Evolutionary conservation across 768 basidiomycete genomes (phyloP).

Genomic region (Scleroderma bovista): DNA sequence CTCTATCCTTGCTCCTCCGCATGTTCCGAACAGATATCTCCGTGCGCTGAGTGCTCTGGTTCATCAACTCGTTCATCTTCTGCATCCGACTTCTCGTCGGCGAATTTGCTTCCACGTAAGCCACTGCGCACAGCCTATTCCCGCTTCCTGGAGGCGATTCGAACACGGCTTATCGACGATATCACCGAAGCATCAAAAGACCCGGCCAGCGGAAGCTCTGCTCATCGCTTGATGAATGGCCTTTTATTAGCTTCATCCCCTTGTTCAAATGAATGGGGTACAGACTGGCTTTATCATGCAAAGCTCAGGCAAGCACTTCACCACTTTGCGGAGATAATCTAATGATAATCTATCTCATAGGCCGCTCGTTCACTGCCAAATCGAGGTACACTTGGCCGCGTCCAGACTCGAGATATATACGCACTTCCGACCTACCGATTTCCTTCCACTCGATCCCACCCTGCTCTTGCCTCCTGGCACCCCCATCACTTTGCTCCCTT

Average conservation of each 20-base stretch:
- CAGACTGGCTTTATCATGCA: constrained; percentile 56
- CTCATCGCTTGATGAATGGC: constrained; percentile 52
- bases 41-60: constrained; percentile 36
- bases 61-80: constrained; percentile 11
- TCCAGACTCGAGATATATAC: constrained; percentile 62
- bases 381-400: constrained; percentile 46
- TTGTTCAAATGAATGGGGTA: constrained; percentile 52
- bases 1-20: constrained; percentile 51
- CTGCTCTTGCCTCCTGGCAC: constrained; percentile 51
- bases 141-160: constrained; percentile 61
- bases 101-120: constrained; percentile 41
- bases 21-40: constrained; percentile 35
- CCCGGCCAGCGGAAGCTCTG: constrained; percentile 27
- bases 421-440: constrained; percentile 50
- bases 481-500: constrained; percentile 66
- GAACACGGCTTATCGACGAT: constrained; percentile 45
- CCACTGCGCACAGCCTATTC: constrained; percentile 35
- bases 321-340: background rate
- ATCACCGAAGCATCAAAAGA: constrained; percentile 40
- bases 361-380: constrained; percentile 54
- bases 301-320: constrained; percentile 36
- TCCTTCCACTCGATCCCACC: constrained; percentile 40
- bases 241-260: constrained; percentile 51
- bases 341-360: constrained; percentile 29
- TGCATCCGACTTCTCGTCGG: constrained; percentile 25